Base-by-base conservation (phyloP, 495 filamentous ascomycete species). In the Xylaria flabelliformis region DNA sequence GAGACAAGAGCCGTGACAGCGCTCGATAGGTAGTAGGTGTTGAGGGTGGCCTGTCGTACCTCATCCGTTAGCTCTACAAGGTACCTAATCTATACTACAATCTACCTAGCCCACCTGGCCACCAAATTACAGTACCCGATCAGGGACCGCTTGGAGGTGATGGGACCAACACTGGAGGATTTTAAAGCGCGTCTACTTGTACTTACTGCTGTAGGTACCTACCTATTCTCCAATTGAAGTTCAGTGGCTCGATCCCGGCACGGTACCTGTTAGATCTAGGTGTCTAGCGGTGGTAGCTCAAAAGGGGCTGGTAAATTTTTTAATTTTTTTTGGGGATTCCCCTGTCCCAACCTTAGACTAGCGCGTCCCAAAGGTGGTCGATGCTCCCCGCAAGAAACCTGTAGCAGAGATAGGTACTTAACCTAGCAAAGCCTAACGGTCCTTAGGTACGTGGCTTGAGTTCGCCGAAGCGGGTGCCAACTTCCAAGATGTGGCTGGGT, bases 1-100 rank as follows among this genome's bases (percentile, higher is more conserved):
- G 70, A 72, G 70, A 64, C 39, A 61, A 39, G 26, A 48, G 61
- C 64, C 63, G 70, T 72, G 62, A 42, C 70, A 66, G 61, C 58
- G 39, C 55, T 59, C 6, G 32, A n/a, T 29, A 19, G 55, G 26
- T 19, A 32, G 32, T 19, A 61, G 55, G 41, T 62, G 41, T 56
- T 69, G 67, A 29, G 66, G 51, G 68, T 50, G 59, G 46, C 59
- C 59, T 71, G 48, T 42, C 44, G 50, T 64, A 26, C 36, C 50
- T 53, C 53, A 32, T 15, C 53, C 26, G 41, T 36, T 59, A 59
- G 41, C 67, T 69, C 21, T 61, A 69, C 39, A 26, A 10, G 48
- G 44, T 67, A 53, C 39, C 39, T 56, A 56, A 44, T 58, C 50
- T 56, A 55, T 61, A 61, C 58, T 21, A 8, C 32, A 61, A 36